Base-by-base conservation (phyloP, 345 rosid species). In the Salix suchowensis region DNA sequence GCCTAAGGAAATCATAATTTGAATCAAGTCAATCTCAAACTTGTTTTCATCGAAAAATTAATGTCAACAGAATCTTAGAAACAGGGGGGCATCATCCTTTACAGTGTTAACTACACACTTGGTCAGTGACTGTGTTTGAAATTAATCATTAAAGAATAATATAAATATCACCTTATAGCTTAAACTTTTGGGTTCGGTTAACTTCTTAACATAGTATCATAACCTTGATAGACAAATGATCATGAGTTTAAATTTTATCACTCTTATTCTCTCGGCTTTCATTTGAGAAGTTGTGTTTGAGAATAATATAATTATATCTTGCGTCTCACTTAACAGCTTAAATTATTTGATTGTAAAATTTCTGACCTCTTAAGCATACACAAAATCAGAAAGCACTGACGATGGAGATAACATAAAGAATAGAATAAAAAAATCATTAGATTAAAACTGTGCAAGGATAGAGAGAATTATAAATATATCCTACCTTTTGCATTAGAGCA, bases 401-500 rank as follows among this genome's bases (percentile, higher is more conserved):
- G 62, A n/a, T 42, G 73, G 15, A 44, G n/a, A 14, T 66, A 34
- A 14, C 44, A 50, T 19, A 37, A 32, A 65, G 7, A 50, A 26
- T 1, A 44, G 9, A 32, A 30, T 66, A 34, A 71, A 30, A 7
- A 6, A 67, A 16, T 64, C 7, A 21, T 34, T 1, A 50, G 21
- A 50, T 16, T 44, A 75, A 23, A n/a, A 60, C 37, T 36, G 66
- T 34, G 11, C 12, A 24, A 32, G 15, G 6, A 39, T 28, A 58
- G 68, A 23, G 61, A 40, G 58, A 72, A 67, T 7, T 67, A 54
- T n/a, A 16, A 21, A 39, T 68, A 76, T 50, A 11, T 70, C 70
- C 28, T 75, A 92, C 99, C 99, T 92, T 91, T 48, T 93, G 94
- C 98, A 91, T 96, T 54, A 92, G 67, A 34, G 88, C 88, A n/a